A percentile compares a stretch with the other conserved stretches of the same genome.
Conservation (phyloP, 208 protist genomes). For the Trypanosomatidae sp. region DNA sequence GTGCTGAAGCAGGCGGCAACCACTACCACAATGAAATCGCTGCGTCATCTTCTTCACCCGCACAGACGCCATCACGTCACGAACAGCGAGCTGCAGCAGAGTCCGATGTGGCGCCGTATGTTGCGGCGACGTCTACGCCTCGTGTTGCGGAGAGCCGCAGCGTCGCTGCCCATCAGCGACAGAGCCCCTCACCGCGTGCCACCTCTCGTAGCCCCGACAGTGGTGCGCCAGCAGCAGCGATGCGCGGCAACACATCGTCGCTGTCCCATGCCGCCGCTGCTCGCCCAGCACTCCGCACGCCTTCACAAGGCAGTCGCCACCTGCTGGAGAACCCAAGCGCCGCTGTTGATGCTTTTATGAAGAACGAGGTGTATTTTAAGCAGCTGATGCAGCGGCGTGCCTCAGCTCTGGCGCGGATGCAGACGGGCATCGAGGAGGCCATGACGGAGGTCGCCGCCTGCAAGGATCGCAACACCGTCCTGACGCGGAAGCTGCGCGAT, state of each 20-base stretch:
- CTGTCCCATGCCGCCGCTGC: slow-evolving; percentile 10
- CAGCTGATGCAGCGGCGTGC: slow-evolving; percentile 71
- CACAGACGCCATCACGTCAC: no score
- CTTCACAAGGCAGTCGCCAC: slow-evolving; percentile 25
- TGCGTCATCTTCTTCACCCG: no score
- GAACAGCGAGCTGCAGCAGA: no score
- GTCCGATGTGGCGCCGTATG: no score
- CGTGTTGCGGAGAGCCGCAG: no score
- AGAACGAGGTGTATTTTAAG: slow-evolving; percentile 85
- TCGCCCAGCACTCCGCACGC: slow-evolving; percentile 21
- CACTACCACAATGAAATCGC: background rate
- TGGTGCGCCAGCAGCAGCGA: background rate
- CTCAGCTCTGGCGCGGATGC: slow-evolving; percentile 65
- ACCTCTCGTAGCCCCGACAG: no score
- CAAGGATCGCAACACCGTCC: slow-evolving; percentile 60
- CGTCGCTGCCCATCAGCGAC: no score
- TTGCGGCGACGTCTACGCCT: no score
- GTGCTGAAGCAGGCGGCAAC: background rate
- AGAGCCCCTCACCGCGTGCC: no score
- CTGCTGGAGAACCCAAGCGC: slow-evolving; percentile 57
- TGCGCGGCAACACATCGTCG: no score
- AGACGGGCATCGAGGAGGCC: slow-evolving; percentile 57
- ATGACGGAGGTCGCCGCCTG: slow-evolving; percentile 57
- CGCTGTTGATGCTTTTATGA: slow-evolving; percentile 76
- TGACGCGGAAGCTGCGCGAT: slow-evolving; percentile 63